These are phyloP conservation scores for Orbilia oligospora DNA, from an alignment of 2,329 filamentous ascomycete genomes.

Conservation along the genomic window DNA sequence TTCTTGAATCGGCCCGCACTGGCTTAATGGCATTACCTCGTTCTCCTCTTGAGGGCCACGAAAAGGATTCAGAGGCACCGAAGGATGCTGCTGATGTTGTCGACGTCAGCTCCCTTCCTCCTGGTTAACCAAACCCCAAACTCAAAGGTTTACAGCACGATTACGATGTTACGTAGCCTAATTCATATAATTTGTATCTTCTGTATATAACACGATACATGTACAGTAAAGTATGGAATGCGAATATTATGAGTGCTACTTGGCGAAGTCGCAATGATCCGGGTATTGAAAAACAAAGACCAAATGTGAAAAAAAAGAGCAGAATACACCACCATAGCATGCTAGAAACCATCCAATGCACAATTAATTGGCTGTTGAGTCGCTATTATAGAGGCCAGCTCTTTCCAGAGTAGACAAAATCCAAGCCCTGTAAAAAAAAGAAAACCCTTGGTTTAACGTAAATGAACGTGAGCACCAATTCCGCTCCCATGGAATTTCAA, in stretches of 20 bases:
- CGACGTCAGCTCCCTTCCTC: conserved; percentile 92
- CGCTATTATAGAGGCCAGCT: background rate
- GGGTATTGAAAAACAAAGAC: conserved; percentile 31
- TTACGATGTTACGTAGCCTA: conserved; percentile 2
- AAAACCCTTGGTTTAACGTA: conserved; percentile 64
- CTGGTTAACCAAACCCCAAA: conserved; percentile 73
- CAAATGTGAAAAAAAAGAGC: conserved; percentile 38
- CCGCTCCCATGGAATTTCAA: conserved; percentile 71
- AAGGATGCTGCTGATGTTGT: conserved; percentile 97
- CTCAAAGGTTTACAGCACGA: too few relatives aligned
- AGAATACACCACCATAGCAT: background rate
- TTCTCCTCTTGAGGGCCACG: conserved; percentile 83
- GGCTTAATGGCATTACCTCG: conserved; percentile 97
- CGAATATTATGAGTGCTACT: background rate
- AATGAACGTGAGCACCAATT: conserved; percentile 77
- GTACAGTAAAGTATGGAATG: conserved; percentile 20
- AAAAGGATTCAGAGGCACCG: conserved; percentile 73
- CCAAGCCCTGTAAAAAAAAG: background rate
- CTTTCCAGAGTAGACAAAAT: background rate
- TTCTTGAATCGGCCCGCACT: conserved; percentile 94
- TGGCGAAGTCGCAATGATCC: conserved; percentile 17
- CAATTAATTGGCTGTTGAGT: background rate
- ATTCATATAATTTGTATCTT: conserved; percentile 29
- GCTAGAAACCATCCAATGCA: background rate
- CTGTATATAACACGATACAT: conserved; percentile 50